A percentile compares a stretch with the other conserved stretches of the same genome.
Conservation (phyloP, 768 basidiomycete species). For the Tubosaeta brunneosetosa region DNA sequence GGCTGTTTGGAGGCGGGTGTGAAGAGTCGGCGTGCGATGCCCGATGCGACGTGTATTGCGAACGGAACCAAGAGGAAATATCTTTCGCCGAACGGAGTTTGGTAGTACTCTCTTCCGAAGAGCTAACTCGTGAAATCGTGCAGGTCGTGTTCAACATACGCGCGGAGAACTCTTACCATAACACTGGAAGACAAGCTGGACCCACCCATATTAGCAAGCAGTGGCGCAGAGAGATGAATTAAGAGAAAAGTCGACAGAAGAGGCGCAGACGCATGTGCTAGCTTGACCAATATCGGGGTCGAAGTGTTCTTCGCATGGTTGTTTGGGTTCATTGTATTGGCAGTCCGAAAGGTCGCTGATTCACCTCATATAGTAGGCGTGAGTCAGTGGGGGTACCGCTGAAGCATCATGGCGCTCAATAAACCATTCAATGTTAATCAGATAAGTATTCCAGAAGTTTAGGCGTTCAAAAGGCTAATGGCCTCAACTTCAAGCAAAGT, state of each 20-base stretch:
- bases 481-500: no score
- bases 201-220: constrained; percentile 67
- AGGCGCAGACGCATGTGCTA: constrained; percentile 67
- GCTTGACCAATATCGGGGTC: constrained; percentile 42
- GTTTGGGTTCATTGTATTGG: neutral
- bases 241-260: constrained; percentile 70
- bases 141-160: neutral
- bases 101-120: constrained; percentile 83
- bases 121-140: constrained; percentile 40
- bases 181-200: constrained; percentile 61
- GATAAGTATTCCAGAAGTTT: no score
- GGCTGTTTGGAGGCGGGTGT: constrained; percentile 31
- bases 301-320: neutral
- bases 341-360: no score
- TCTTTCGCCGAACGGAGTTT: constrained; percentile 63
- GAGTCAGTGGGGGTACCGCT: no score
- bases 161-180: constrained; percentile 46
- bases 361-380: no score
- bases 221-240: constrained; percentile 76
- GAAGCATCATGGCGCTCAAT: no score
- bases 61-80: constrained; percentile 66
- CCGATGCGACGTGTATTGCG: constrained; percentile 56
- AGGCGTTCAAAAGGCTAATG: no score
- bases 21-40: constrained; percentile 54
- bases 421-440: no score